Evolutionary conservation across 169 alveolate genomes (phyloP), one percentile per base, ranked within the genome.

Genomic region (Besnoitia besnoiti): DNA sequence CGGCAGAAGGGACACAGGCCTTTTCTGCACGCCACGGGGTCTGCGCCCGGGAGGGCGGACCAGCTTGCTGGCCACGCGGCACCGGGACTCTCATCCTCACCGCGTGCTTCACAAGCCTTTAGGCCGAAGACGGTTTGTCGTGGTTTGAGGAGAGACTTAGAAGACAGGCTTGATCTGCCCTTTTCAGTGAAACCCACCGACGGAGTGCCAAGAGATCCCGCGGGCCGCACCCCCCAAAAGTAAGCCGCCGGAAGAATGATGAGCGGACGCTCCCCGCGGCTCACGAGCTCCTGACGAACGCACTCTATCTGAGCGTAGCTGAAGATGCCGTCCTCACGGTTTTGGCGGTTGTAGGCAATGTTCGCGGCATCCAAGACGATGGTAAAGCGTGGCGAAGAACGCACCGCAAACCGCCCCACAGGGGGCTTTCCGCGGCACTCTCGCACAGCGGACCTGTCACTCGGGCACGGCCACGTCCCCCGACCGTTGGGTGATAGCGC

Each of bases 291-390:
- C 49, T 39, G 91, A 4, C 91, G 77, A n/a, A 85, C 80, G 21
- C 91, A 16, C 55, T 85, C 91, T 8, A 85, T 50, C 91, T 85
- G 91, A 27, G 50, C 35, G 39, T 85, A 85, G 80, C 82, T 37
- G 80, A 85, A 85, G 37, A 27, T 35, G 33, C 91, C 91, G 77
- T 39, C 67, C 24, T 46, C 46, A 27, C 67, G 61, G 39, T 85
- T 85, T 85, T 85, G 91, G 7, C 91, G 33, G n/a, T 85, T 85
- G 40, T 85, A 85, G 40, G 91, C 91, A 40, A 85, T 85, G 80
- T 85, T 85, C n/a, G 91, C 91, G 19, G 82, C 91, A 35, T 85
- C 91, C 50, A 85, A 51, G 10, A 85, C 80, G 7, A 85, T 47
- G 42, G 91, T 85, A 51, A 85, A 85, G 16, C 89, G 61, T 10